Evolutionary conservation across 306 rosid species (phyloP).

Genomic region (Amphicarpaea edgeworthii): DNA sequence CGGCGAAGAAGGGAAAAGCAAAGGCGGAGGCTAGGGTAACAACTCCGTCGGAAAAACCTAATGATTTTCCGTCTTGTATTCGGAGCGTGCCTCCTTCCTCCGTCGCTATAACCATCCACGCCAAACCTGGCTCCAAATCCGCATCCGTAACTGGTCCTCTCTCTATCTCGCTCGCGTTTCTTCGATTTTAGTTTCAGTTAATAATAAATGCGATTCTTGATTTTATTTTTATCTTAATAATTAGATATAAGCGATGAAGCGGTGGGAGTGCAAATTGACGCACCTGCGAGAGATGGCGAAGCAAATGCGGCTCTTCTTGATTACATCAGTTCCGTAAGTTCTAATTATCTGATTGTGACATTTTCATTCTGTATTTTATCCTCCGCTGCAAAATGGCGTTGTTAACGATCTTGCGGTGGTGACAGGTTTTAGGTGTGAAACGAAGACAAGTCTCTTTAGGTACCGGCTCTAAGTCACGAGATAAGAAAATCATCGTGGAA

Average conservation of each 20-base stretch:
- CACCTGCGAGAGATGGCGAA: slow-evolving; percentile 94
- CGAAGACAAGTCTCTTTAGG: slow-evolving; percentile 78
- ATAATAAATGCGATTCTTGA: neutral
- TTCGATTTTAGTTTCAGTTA: neutral
- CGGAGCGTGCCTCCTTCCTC: slow-evolving; percentile 82
- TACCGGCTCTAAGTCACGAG: slow-evolving; percentile 91
- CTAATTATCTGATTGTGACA: neutral
- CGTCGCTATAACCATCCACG: slow-evolving; percentile 90
- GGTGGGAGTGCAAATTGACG: slow-evolving; percentile 88
- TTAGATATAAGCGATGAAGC: slow-evolving; percentile 82
- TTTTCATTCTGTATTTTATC: neutral
- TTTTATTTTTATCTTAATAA: neutral
- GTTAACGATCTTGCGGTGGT: slow-evolving; percentile 36
- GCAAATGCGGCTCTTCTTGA: slow-evolving; percentile 94
- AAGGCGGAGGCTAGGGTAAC: slow-evolving; percentile 54
- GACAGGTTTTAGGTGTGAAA: slow-evolving; percentile 86
- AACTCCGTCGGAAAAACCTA: slow-evolving; percentile 43
- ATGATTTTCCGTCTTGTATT: slow-evolving; percentile 67
- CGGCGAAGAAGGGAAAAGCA: slow-evolving; percentile 77
- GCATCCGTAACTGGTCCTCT: slow-evolving; percentile 79
- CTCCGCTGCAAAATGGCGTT: too few relatives aligned
- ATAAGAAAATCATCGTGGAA: slow-evolving; percentile 84
- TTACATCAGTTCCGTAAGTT: slow-evolving; percentile 72
- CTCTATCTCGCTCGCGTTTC: neutral
- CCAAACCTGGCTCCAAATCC: slow-evolving; percentile 90